Base-by-base conservation (phyloP, 2,329 filamentous ascomycete species). In the Cytospora chrysosperma region DNA sequence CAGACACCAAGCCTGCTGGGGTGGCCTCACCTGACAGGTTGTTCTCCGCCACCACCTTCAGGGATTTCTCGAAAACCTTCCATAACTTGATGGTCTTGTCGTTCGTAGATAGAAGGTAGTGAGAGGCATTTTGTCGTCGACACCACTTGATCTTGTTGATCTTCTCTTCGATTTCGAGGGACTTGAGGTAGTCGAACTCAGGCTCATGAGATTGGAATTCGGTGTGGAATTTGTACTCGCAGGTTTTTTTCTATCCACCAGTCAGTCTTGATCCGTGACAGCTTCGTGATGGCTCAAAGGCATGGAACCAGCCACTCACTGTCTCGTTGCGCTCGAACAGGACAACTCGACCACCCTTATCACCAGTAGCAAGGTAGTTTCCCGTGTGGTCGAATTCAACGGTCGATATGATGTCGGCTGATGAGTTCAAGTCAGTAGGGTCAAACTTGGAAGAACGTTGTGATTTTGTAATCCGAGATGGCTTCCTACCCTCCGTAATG, bases 91-190 rank as follows among this genome's bases (percentile, higher is more conserved):
- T 99, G 50, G 95, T 99, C 84, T 99, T 99, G 83, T 99, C 95
- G 76, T 99, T 99, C 71, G 95, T 99, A 51, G 95, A 98, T 63
- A 99, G 87, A 59, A 99, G 87, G 78, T 97, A 99, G 81, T 99
- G 95, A 62, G 95, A 98, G 67, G 94, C 91, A 83, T 99, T 99
- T 79, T 98, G 94, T 79, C 95, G 89, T 75, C 91, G 89, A 78
- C 95, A 99, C 95, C 95, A 99, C 79, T 98, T 99, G 81, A 99
- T 99, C 84, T 99, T 99, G 85, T 99, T 99, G 85, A 99, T 99
- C 82, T 99, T 99, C 80, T 99, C 95, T 84, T 99, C 95, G 74
- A 99, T 99, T 79, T 99, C 95, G 71, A 99, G 85, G 37, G 95
- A 99, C 80, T 99, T 99, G 69, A 99, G 87, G 77, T 99, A 99